These are phyloP conservation scores for Flagelloscypha sp. DNA, from an alignment of 768 basidiomycete species.

Conservation along the genomic window DNA sequence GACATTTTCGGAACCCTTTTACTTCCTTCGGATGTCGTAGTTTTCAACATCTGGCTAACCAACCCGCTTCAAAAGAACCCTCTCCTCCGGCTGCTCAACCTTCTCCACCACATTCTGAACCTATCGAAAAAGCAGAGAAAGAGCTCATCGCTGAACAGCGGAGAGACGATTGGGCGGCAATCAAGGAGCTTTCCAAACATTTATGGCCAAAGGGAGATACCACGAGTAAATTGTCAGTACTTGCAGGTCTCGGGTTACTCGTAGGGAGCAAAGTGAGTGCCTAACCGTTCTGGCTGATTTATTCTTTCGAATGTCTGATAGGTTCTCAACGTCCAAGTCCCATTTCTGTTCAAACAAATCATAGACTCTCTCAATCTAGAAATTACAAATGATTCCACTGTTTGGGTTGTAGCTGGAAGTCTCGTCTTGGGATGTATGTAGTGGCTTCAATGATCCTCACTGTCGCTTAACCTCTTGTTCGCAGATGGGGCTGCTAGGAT, in stretches of 20 bases:
- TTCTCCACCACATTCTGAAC: background rate
- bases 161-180: conserved; percentile 77
- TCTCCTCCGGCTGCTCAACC: background rate
- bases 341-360: conserved; percentile 86
- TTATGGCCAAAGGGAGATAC: conserved; percentile 90
- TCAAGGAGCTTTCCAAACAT: conserved; percentile 74
- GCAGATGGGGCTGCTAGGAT: conserved; percentile 88
- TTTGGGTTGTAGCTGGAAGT: conserved; percentile 88
- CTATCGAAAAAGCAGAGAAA: too few species aligned
- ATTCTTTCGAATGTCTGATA: conserved; percentile 17
- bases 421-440: conserved; percentile 84
- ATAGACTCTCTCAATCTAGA: conserved; percentile 87
- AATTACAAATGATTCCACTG: conserved; percentile 63
- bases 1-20: too few species aligned
- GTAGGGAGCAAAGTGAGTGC: conserved; percentile 73
- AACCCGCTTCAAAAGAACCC: too few species aligned
- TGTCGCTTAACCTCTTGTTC: conserved; percentile 4
- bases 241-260: conserved; percentile 74
- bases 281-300: background rate
- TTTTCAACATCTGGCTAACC: too few species aligned
- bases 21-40: too few species aligned
- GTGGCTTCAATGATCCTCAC: background rate
- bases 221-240: conserved; percentile 72
- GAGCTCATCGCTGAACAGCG: conserved; percentile 59
- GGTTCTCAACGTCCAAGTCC: conserved; percentile 98